Conservation (phyloP, 2,329 filamentous ascomycete species). For the Dactylonectria estremocensis region DNA sequence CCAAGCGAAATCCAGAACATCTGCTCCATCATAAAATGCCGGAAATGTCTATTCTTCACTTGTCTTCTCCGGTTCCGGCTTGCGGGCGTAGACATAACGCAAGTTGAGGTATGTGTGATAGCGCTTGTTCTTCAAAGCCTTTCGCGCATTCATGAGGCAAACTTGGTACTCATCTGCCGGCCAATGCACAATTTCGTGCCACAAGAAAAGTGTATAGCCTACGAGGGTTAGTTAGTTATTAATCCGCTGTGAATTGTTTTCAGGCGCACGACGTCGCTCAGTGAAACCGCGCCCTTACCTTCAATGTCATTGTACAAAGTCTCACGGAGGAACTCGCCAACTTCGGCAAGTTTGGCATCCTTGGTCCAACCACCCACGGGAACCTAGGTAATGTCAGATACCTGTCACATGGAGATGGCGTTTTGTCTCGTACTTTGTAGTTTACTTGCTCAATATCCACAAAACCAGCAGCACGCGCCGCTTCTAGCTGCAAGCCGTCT, state of each 20-base stretch:
- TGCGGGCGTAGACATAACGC: constrained; percentile 19
- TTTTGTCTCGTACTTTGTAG: constrained; percentile 18
- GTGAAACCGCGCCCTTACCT: not conserved
- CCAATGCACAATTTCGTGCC: constrained; percentile 23
- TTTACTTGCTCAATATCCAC: constrained; percentile 15
- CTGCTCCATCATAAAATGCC: no score
- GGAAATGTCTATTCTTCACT: not conserved
- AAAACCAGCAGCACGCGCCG: constrained; percentile 13
- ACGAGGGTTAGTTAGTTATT: accelerated
- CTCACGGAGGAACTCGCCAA: constrained; percentile 16
- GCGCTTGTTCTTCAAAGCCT: constrained; percentile 18
- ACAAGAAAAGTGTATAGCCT: constrained; percentile 31
- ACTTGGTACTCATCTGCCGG: constrained; percentile 27
- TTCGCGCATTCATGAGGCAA: constrained; percentile 27
- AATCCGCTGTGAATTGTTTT: accelerated
- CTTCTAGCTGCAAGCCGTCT: not conserved
- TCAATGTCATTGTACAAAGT: constrained; percentile 30
- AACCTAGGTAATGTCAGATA: constrained; percentile 7
- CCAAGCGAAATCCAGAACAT: no score
- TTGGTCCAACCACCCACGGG: constrained; percentile 28
- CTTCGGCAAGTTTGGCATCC: constrained; percentile 19
- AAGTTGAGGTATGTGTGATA: constrained; percentile 28
- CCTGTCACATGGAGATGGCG: no score
- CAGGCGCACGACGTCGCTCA: not conserved
- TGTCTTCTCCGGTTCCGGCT: not conserved